Percentiles rank a stretch among this genome's conserved stretches.
Evolutionary conservation across 2,329 filamentous ascomycete genomes (phyloP).

Genomic region (Verticillium longisporum): DNA sequence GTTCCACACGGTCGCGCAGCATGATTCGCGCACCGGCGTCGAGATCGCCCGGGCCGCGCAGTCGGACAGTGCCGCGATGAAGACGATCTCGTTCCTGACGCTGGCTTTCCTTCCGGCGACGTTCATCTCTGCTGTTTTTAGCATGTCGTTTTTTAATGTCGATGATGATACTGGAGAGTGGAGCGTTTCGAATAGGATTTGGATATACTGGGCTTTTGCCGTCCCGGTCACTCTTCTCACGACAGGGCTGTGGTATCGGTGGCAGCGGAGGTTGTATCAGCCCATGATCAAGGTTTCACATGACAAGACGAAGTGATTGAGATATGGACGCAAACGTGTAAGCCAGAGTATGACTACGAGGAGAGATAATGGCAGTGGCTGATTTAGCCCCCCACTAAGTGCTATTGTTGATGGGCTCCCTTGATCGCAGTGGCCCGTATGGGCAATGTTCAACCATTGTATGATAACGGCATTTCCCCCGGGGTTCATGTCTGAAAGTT

Average conservation of each 20-base stretch:
- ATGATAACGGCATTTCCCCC: too few species aligned
- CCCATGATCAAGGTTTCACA: background rate
- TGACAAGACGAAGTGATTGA: too few species aligned
- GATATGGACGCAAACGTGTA: too few species aligned
- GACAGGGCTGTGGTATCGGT: conserved; percentile 12
- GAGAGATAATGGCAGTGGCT: too few species aligned
- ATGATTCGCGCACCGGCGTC: conserved; percentile 29
- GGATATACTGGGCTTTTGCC: conserved; percentile 26
- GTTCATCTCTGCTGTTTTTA: conserved; percentile 41
- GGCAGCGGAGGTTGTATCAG: background rate
- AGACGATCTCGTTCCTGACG: conserved; percentile 40
- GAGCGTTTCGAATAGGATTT: conserved; percentile 23
- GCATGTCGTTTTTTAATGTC: conserved; percentile 33
- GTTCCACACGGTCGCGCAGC: conserved; percentile 34
- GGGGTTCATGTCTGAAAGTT: too few species aligned
- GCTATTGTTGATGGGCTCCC: too few species aligned
- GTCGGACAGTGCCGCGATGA: conserved; percentile 44
- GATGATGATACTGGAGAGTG: conserved; percentile 12
- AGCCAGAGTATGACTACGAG: too few species aligned
- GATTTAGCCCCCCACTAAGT: too few species aligned
- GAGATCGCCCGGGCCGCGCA: conserved; percentile 30
- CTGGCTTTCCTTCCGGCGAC: conserved; percentile 43
- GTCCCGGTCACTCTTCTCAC: conserved; percentile 19
- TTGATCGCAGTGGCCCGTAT: too few species aligned
- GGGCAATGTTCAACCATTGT: too few species aligned